A percentile compares a stretch with the other conserved stretches of the same genome.
These are phyloP conservation scores for Gossypium herbaceum DNA, from an alignment of 345 rosid genomes.

Conservation along the genomic window DNA sequence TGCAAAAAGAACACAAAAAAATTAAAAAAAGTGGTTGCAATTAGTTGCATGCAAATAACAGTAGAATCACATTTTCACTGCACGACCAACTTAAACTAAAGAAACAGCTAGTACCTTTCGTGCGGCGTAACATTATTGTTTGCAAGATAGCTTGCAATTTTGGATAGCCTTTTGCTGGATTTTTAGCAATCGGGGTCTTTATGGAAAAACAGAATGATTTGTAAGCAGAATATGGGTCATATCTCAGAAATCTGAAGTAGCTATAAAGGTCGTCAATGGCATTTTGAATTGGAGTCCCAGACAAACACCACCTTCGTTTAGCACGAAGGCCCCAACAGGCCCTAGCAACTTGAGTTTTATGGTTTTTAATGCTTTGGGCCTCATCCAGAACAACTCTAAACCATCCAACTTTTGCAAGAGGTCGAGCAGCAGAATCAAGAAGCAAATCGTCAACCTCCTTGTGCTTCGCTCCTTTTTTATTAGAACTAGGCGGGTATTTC, in stretches of 20 bases:
- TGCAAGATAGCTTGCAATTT: conserved; percentile 84
- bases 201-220: conserved; percentile 50
- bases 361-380: conserved; percentile 97
- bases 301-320: conserved; percentile 97
- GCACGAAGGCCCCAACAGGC: conserved; percentile 99
- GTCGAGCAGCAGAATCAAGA: conserved; percentile 57
- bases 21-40: conserved; percentile 12
- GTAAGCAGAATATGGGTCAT: conserved; percentile 73
- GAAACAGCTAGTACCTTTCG: conserved; percentile 60
- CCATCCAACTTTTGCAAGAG: conserved; percentile 93
- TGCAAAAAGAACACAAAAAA: conserved; percentile 25
- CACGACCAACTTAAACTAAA: background rate
- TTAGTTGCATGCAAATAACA: conserved; percentile 10
- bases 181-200: conserved; percentile 64
- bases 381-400: conserved; percentile 95
- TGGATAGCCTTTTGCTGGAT: conserved; percentile 60
- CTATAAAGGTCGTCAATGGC: conserved; percentile 96
- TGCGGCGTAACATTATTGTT: conserved; percentile 94
- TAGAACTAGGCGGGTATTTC: conserved; percentile 48
- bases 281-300: conserved; percentile 98
- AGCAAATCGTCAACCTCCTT: conserved; percentile 35
- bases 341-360: conserved; percentile 93
- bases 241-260: conserved; percentile 93
- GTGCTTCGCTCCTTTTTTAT: conserved; percentile 46
- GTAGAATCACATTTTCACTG: background rate